Evolutionary conservation across 306 rosid species (phyloP).

Genomic region (Ziziphus jujuba): DNA sequence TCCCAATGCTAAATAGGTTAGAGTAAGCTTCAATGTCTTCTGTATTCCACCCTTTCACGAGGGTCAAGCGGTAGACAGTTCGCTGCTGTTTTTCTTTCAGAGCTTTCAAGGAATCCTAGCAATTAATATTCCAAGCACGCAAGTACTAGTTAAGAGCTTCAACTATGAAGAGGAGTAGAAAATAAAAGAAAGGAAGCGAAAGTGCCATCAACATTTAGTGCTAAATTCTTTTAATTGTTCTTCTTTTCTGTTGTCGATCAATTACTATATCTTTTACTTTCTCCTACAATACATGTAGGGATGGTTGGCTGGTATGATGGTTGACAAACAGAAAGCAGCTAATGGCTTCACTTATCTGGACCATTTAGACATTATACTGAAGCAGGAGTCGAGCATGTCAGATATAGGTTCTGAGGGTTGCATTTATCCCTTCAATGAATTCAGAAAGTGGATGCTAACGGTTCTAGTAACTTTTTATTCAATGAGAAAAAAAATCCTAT

Average conservation of each 20-base stretch:
- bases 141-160: slow-evolving; percentile 15
- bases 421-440: too few species aligned
- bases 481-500: too few species aligned
- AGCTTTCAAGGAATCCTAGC: slow-evolving; percentile 87
- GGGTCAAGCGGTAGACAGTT: slow-evolving; percentile 92
- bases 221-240: not conserved
- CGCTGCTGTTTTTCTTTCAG: slow-evolving; percentile 86
- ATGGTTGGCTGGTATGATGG: not conserved
- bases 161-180: not conserved
- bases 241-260: not conserved
- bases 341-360: not conserved
- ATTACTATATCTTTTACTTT: not conserved
- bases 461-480: too few species aligned
- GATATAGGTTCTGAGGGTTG: too few species aligned
- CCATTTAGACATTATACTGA: not conserved
- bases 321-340: not conserved
- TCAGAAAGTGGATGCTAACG: too few species aligned
- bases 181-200: slow-evolving; percentile 5
- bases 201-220: not conserved
- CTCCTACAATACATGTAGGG: not conserved
- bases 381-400: not conserved
- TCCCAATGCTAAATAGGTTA: slow-evolving; percentile 74
- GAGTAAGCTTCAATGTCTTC: slow-evolving; percentile 86
- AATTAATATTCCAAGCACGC: slow-evolving; percentile 24
- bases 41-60: slow-evolving; percentile 96